Evolutionary conservation across 2,329 filamentous ascomycete species (phyloP), one percentile per base, ranked within the genome.

Genomic region (Corinectria fuckeliana): DNA sequence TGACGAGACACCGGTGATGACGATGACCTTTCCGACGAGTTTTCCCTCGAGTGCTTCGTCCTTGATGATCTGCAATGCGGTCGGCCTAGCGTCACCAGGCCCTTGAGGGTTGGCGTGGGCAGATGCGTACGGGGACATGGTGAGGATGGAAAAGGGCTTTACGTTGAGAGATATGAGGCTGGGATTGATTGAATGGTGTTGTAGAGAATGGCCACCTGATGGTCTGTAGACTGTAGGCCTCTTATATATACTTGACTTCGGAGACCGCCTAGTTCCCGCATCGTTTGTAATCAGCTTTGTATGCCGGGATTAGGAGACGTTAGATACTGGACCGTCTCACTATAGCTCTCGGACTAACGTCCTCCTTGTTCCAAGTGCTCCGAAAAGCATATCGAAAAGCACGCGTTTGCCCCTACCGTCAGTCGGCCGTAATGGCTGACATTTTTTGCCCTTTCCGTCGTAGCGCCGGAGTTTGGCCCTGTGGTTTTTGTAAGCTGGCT

Each of bases 31-130:
- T 9, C 45, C 56, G 14, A 30, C 38, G 16, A 49, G 45, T 10
- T 58, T 58, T 42, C 56, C 56, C 14, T 38, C 50, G 36, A 58
- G 32, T 8, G 30, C 16, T 10, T 50, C 50, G n/a, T 58, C 56
- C 10, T 30, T 44, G 26, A 58, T 34, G 30, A 59, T 55, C 9
- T 55, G 56, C 28, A 67, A 26, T 3, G 65, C 57, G 2, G 65
- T 67, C 5, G 60, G 65, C 0, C 65, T 53, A 8, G 60, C 42
- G 11, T 67, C 65, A 0, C 65, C 60, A 0, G 65, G 57, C 2
- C 65, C 65, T 3, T 62, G 14, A 16, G 55, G 41, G 16, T 53
- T 53, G 4, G 16, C 16, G 11, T 58, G 55, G 13, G 7, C 41
- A 8, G 25, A n/a, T 3, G 42, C 14, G 49, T 58, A 58, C 18